Percentiles rank a stretch among this genome's conserved stretches.
Evolutionary conservation across 306 rosid species (phyloP).

Genomic region (Cucurbita argyrosperma): DNA sequence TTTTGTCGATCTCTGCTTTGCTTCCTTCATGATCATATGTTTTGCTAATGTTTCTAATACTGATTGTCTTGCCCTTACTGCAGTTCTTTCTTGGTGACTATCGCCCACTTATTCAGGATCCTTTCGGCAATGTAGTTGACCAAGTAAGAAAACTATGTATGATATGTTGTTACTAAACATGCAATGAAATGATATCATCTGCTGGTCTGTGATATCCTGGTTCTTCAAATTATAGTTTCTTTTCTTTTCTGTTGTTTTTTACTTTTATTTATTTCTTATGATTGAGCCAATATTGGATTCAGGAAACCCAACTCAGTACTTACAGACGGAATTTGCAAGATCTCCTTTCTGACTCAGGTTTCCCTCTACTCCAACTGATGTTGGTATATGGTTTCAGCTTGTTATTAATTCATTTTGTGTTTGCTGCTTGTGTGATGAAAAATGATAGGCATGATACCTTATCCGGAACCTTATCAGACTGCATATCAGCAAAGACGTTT

Average conservation of each 20-base stretch:
- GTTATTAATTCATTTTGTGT: constrained; percentile 6
- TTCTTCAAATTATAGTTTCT: background rate
- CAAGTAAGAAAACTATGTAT: constrained; percentile 44
- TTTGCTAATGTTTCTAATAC: constrained; percentile 1
- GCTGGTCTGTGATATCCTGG: background rate
- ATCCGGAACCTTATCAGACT: constrained; percentile 94
- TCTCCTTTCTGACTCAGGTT: constrained; percentile 94
- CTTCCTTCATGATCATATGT: background rate
- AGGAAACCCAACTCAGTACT: constrained; percentile 88
- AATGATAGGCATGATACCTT: constrained; percentile 76
- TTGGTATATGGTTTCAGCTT: background rate
- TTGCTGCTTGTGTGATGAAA: constrained; percentile 24
- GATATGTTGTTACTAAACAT: background rate
- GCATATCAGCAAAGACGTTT: constrained; percentile 74
- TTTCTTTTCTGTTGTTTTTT: background rate
- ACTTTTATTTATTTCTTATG: background rate
- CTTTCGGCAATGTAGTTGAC: constrained; percentile 73
- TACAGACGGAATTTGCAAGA: constrained; percentile 89
- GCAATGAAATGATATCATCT: background rate
- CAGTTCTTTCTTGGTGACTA: constrained; percentile 99
- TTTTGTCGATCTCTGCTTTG: background rate
- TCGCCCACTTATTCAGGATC: constrained; percentile 87
- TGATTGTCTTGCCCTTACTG: constrained; percentile 14
- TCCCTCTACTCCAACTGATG: constrained; percentile 11
- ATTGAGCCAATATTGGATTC: constrained; percentile 20